Base-by-base conservation (phyloP, 2,329 filamentous ascomycete genomes). In the Amylocarpus encephaloides region DNA sequence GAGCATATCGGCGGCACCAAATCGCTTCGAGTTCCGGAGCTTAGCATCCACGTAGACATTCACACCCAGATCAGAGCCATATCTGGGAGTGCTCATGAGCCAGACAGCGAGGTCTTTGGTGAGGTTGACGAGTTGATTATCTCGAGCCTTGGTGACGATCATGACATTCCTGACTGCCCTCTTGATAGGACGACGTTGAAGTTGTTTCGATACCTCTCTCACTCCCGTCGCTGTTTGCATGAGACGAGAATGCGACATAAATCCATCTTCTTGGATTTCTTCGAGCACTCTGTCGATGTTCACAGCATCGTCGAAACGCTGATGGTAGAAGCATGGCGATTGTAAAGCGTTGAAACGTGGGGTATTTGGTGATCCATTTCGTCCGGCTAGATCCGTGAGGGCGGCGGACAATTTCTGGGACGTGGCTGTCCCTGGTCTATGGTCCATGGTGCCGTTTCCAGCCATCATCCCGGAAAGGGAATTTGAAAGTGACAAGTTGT, bases 31-130 rank as follows among this genome's bases (percentile, higher is more conserved):
- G 62, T 83, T 83, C 62, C 83, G 83, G 54, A 98, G 76, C 72
- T 98, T 97, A 58, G 90, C 87, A 68, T 98, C 93, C n/a, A 98
- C 93, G 65, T 95, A 97, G 57, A 98, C 93, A 62, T 92, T 95
- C 48, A 98, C 86, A 12, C 93, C 93, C n/a, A 93, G 67, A 55
- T 93, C 84, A 48, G 82, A 89, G 39, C 89, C 89, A 66, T 98
- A 95, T 43, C 93, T 82, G 11, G 93, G 90, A 2, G 90, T 96
- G 54, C 79, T 80, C 53, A 98, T 78, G 32, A 98, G 76, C 89
- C 92, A 98, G 59, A 84, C 80, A 10, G 92, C 77, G 52, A 98
- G 74, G 67, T 98, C 90, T 52, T 88, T 80, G 1, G 93, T 98
- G 59, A 96, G 75, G 59, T 86, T 80, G 32, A 98, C 92, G 13